Conservation (phyloP, 129 eudicot genomes). For the Flaveria sonorensis region DNA sequence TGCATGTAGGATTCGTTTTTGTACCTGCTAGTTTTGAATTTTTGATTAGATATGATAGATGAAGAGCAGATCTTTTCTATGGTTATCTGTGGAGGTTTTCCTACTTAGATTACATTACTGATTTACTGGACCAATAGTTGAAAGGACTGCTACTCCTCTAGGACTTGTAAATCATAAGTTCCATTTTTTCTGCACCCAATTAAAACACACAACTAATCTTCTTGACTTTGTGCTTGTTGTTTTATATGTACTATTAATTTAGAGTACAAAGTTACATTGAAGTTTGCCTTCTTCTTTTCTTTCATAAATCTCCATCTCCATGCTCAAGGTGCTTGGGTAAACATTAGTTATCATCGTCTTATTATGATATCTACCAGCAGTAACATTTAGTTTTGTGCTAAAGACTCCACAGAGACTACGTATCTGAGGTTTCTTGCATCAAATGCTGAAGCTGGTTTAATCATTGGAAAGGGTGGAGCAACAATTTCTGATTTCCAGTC, state of each 20-base stretch:
- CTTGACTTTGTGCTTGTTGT: constrained; percentile 1
- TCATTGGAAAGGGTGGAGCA: constrained; percentile 93
- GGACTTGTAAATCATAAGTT: constrained; percentile 7
- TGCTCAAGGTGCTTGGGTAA: constrained; percentile 14
- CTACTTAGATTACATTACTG: background rate
- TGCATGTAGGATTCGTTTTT: constrained; percentile 15
- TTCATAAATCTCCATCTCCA: constrained; percentile 8
- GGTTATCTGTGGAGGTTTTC: background rate
- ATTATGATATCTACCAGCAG: constrained; percentile 4
- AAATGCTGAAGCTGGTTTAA: constrained; percentile 96
- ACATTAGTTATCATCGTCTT: constrained; percentile 1
- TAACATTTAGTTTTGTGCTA: constrained; percentile 13
- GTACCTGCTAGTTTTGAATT: background rate
- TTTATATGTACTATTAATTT: background rate
- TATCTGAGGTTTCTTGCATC: constrained; percentile 86
- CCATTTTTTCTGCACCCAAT: background rate
- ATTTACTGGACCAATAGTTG: background rate
- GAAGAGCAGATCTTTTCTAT: background rate
- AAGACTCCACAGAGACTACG: constrained; percentile 65
- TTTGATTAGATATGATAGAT: background rate
- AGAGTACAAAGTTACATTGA: background rate
- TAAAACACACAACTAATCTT: background rate
- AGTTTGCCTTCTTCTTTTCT: background rate
- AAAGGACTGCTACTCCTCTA: background rate
- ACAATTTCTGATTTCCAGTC: constrained; percentile 89